These are phyloP conservation scores for Coemansia sp. DNA, from an alignment of 192 early-diverging fungal genomes.

Conservation along the genomic window DNA sequence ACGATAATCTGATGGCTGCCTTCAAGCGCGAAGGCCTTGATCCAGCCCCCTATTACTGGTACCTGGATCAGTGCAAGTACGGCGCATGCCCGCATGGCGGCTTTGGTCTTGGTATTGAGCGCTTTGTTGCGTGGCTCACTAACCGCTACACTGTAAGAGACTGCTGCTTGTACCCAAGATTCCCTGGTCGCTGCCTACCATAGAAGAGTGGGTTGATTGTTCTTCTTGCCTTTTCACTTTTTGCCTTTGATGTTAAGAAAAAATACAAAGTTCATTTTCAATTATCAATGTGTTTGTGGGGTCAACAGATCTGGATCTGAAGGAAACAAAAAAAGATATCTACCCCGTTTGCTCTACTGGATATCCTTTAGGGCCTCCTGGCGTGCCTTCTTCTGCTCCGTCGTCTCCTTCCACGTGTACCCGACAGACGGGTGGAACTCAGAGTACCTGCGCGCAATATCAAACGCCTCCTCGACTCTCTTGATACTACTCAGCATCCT, in stretches of 20 bases:
- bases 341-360: not conserved
- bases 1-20: constrained; percentile 75
- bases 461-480: constrained; percentile 44
- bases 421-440: constrained; percentile 52
- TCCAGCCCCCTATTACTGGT: constrained; percentile 97
- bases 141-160: constrained; percentile 90
- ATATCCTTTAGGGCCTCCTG: constrained; percentile 39
- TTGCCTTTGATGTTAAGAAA: not conserved
- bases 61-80: constrained; percentile 98
- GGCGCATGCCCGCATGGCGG: constrained; percentile 96
- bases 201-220: constrained; percentile 35
- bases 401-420: constrained; percentile 49
- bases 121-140: constrained; percentile 96
- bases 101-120: constrained; percentile 95
- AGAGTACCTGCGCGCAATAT: constrained; percentile 31
- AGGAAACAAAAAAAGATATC: constrained; percentile 1
- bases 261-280: not conserved
- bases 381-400: constrained; percentile 32
- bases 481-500: constrained; percentile 63
- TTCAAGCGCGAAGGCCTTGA: constrained; percentile 92
- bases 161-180: constrained; percentile 90
- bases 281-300: too few relatives aligned
- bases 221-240: not conserved
- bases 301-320: not conserved
- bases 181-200: constrained; percentile 81